Base-by-base conservation (phyloP, 2,329 filamentous ascomycete genomes). In the Cadophora luteo-olivacea region DNA sequence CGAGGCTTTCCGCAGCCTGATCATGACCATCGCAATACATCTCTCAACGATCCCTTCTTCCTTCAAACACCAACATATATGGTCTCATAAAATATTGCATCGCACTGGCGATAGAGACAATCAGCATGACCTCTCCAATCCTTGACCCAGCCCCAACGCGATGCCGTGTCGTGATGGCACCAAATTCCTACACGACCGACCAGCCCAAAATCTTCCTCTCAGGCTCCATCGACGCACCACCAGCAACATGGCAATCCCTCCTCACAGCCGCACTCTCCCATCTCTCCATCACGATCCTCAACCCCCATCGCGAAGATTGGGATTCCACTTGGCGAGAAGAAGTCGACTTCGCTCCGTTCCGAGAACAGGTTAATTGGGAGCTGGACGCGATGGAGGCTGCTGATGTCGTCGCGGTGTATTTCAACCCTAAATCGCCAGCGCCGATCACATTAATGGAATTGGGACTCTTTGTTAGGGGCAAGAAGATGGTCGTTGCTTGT, bases 401-500 rank as follows among this genome's bases (percentile, higher is more conserved):
- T 0, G 82, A 84, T 72, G 73, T 90, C 5, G 79, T 90, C 7
- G 84, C 85, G 29, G 80, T 91, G 65, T 88, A 85, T 75, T 87
- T 90, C 66, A 82, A 86, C 57, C 79, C 81, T 1, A 78, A 71
- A 2, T 87, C 85, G 0, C 79, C 81, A 58, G 86, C 87, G 8
- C 85, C 86, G 1, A 82, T 90, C 32, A 88, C 84, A 41, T 77
- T 91, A 74, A 77, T 91, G 55, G 89, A 91, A 78, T 77, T 91
- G 22, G 89, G 89, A 0, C 78, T 91, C 4, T 84, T 80, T 60
- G 83, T 83, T 55, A 72, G 19, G 72, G 78, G 78, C 0, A 86
- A 83, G 74, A 80, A 82, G 0, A 78, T 90, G 12, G 87, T 89
- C 0, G 84, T 84, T 52, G 87, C 84, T 58, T 73, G 72, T 58